phyloP scores from a whole-genome alignment of 768 basidiomycete genomes.

The Mycena latifolia region DNA sequence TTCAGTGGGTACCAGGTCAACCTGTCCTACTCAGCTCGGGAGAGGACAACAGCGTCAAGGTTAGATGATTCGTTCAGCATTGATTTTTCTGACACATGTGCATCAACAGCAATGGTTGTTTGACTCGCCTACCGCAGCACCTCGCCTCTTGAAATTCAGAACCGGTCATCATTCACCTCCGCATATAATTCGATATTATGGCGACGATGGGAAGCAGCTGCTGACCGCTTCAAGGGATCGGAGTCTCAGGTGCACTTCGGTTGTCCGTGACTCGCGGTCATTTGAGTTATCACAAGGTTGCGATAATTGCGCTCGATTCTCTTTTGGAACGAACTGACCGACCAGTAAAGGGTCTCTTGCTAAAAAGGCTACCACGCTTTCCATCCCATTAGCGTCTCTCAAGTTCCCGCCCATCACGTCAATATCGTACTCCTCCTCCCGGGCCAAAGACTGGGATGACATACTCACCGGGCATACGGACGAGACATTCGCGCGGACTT shows the following conservation, averaged over 20 bases:
- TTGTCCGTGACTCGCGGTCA: conserved; percentile 95
- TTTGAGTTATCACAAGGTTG: conserved; percentile 95
- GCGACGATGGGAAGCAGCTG: conserved; percentile 96
- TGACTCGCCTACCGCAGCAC: conserved; percentile 89
- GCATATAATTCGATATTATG: conserved; percentile 93
- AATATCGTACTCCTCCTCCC: conserved; percentile 81
- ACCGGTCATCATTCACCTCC: conserved; percentile 94
- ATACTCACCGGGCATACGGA: conserved; percentile 92
- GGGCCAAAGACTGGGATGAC: conserved; percentile 98
- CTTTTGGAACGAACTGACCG: neutral
- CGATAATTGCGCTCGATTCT: neutral
- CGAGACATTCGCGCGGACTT: conserved; percentile 86
- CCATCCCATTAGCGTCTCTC: conserved; percentile 82
- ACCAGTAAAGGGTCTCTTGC: conserved; percentile 75
- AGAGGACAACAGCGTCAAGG: conserved; percentile 96
- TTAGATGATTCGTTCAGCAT: conserved; percentile 45
- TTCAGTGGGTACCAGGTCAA: conserved; percentile 96
- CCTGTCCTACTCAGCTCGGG: conserved; percentile 91
- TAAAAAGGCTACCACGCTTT: conserved; percentile 83
- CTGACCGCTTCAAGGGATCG: conserved; percentile 92
- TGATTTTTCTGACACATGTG: conserved; percentile 25
- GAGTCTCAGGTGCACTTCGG: conserved; percentile 88
- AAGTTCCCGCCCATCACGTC: conserved; percentile 88
- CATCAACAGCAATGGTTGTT: conserved; percentile 93
- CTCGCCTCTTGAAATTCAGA: conserved; percentile 90